Base-by-base conservation (phyloP, 169 alveolate species). In the Theileria orientalis region DNA sequence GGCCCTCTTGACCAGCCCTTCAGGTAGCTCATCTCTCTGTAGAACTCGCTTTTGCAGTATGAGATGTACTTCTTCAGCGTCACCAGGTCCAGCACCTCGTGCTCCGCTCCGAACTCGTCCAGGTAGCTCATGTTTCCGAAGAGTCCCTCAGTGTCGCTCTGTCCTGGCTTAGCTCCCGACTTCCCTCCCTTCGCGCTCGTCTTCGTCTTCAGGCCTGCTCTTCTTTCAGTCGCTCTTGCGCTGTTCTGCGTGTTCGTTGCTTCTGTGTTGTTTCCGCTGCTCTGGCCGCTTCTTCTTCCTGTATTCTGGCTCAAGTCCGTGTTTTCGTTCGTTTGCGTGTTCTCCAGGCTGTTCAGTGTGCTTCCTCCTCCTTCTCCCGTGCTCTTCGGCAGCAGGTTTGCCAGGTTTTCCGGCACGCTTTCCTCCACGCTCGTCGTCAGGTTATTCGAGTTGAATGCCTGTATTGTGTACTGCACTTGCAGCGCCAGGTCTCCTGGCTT, bases 1-100 rank as follows among this genome's bases (percentile, higher is more conserved):
- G 94, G 96, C 49, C 83, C 77, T 27, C 91, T 90, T 30, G 68
- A 59, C 93, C 93, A 87, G 56, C 91, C 91, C 71, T 87, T 89
- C 47, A 76, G 69, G 41, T 88, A 79, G 41, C 83, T 87, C 78
- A 79, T 87, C 70, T 87, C 93, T 21, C 76, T 76, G 73, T 87
- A 87, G 69, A 51, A 87, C 14, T 83, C 60, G 42, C 76, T 71
- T 84, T 89, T 89, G 80, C 87, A 86, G 70, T 89, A 89, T 62
- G 79, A 83, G 25, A 89, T 69, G 78, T 89, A 89, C 86, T 83
- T 84, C 69, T 83, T 88, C 66, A 89, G 83, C 70, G 85, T 84
- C 8, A 82, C 84, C 25, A 83, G 79, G 16, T 86, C 87, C 46
- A 89, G 76, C 14, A 86, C 74, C 59, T 89, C 92, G 73, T 79